Evolutionary conservation across 176 grass and related monocot genomes (phyloP).

Genomic region (Triticum monococcum): DNA sequence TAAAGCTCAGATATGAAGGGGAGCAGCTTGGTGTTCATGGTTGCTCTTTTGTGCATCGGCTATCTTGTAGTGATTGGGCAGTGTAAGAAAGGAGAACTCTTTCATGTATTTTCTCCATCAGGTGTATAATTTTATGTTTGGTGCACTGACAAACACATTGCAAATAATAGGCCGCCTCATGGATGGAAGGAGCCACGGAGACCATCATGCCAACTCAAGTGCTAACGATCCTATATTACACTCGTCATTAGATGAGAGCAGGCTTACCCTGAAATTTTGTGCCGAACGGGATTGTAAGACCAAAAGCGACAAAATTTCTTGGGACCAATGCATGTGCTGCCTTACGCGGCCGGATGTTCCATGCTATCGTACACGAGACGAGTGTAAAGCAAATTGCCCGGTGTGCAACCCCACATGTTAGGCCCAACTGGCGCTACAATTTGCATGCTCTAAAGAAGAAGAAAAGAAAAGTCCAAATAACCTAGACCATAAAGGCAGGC

Average conservation of each 20-base stretch:
- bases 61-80: no score
- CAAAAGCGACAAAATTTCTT: background rate
- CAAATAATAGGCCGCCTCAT: background rate
- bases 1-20: no score
- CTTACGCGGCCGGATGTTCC: background rate
- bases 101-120: no score
- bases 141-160: background rate
- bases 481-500: no score
- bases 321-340: background rate
- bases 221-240: no score
- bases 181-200: background rate
- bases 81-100: no score
- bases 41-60: no score
- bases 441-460: no score
- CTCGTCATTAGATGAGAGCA: background rate
- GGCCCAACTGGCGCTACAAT: no score
- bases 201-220: background rate
- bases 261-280: background rate
- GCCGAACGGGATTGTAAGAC: background rate
- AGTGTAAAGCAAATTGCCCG: background rate
- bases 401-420: background rate
- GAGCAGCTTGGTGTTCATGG: no score
- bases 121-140: background rate
- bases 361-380: background rate
- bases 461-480: no score